Base-by-base conservation (phyloP, 75 land plant species). In the Adiantum capillusveneris region DNA sequence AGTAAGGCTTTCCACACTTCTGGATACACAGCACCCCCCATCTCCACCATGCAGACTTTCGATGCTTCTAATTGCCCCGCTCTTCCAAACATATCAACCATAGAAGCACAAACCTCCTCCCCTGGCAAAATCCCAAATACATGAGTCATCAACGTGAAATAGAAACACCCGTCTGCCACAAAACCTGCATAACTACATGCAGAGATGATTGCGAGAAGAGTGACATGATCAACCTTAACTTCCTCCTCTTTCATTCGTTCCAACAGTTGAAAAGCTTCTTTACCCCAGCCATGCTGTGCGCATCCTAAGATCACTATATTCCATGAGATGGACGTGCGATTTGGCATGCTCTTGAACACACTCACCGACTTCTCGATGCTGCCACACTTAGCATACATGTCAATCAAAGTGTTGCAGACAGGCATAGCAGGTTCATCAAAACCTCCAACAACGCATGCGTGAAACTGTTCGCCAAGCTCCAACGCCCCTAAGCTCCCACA, bases 101-200 rank as follows among this genome's bases (percentile, higher is more conserved):
- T 72, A 60, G 71, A 72, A 28, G 75, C 60, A 31, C 59, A 65
- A 43, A 72, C 75, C 39, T 78, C 81, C 41, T 62, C 65, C 36
- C 62, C 56, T 13, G 81, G 81, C 13, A 39, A 56, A 53, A 78
- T 39, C 1, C 65, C 69, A 62, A 60, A 73, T 18, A 39, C 60
- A 7, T 65, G 65, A 9, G 24, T 41, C 82, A 79, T 74, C 19
- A 50, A 46, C 27, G 56, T 27, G 60, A 75, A 75, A 29, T 49
- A 71, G 0, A 11, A 28, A 21, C 36, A 61, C 1, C 79, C 79
- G 42, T 72, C 79, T 48, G 71, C 61, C 19, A 80, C 71, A 22
- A 80, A 63, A n/a, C 83, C 83, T 21, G 65, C 70, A 63, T 68
- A 71, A 14, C 70, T 67, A 66, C 82, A 79, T 25, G 78, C 82